Evolutionary conservation across 371 early-diverging fungal species (phyloP).

Genomic region (Mortierella sp.): DNA sequence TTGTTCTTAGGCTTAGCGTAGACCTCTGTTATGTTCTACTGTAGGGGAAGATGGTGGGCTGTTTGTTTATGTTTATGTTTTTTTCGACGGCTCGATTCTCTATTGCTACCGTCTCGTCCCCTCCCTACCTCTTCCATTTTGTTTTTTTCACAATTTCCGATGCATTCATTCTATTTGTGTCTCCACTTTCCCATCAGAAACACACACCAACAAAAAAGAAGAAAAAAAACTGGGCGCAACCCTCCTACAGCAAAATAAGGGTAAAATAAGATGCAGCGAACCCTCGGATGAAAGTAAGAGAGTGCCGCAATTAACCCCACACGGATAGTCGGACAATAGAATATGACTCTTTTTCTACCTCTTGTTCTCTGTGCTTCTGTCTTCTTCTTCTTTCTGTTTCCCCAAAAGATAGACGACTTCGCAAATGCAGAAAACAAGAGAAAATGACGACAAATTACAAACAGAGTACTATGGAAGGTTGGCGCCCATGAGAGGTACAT

Average conservation of each 20-base stretch:
- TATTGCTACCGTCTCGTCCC: too few species aligned
- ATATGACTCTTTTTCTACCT: not conserved
- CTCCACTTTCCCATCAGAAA: not conserved
- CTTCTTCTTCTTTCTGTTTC: not conserved
- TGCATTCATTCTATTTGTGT: not conserved
- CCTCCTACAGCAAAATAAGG: not conserved
- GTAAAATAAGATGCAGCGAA: too few species aligned
- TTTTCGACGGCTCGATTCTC: too few species aligned
- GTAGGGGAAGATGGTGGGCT: too few species aligned
- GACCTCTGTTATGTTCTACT: too few species aligned
- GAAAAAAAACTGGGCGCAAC: not conserved
- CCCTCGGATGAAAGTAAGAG: not conserved
- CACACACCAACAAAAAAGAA: not conserved
- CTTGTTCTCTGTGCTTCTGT: not conserved
- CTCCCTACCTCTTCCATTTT: not conserved
- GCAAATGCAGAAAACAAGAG: not conserved
- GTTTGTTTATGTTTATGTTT: too few species aligned
- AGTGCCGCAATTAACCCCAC: not conserved
- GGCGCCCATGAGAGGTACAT: not conserved
- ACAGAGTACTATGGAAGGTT: not conserved
- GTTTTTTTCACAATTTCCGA: not conserved
- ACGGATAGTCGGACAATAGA: not conserved
- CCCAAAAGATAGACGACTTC: slow-evolving; percentile 4
- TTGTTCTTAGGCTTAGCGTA: too few species aligned
- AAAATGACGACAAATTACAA: not conserved